Evolutionary conservation across 345 rosid species (phyloP).

Genomic region (Euphorbia lathyris): DNA sequence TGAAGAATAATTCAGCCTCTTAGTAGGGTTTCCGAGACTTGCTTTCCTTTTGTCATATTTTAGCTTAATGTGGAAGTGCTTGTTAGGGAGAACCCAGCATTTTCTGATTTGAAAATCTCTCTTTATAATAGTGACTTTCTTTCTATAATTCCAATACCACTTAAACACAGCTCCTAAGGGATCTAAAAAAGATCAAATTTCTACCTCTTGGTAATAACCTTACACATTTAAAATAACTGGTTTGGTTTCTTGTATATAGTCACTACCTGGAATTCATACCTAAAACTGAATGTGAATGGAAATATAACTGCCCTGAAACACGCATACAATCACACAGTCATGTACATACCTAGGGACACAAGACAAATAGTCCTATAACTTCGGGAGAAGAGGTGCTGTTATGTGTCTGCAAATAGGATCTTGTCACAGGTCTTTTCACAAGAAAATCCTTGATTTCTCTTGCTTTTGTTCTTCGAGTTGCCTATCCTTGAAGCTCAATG

Average conservation of each 20-base stretch:
- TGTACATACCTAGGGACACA: neutral
- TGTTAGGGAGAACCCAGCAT: neutral
- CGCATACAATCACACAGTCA: neutral
- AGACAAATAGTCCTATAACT: neutral
- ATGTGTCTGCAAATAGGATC: no score
- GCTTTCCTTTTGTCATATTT: neutral
- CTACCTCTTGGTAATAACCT: neutral
- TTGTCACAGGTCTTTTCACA: no score
- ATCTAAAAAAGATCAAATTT: neutral
- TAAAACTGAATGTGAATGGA: neutral
- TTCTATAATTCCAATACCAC: neutral
- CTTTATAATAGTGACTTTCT: neutral
- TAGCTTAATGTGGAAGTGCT: neutral
- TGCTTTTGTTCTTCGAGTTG: no score
- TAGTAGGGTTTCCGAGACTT: neutral
- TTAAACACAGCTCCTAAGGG: neutral
- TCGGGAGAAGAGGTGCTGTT: no score
- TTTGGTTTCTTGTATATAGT: neutral
- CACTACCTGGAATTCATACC: neutral
- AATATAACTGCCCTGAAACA: neutral
- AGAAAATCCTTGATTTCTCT: no score
- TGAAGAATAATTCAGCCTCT: neutral
- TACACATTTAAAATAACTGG: neutral
- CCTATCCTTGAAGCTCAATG: no score
- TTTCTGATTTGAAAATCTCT: neutral